A percentile compares a stretch with the other conserved stretches of the same genome.
These are phyloP conservation scores for Trametes pubescens DNA, from an alignment of 1,284 basidiomycete species.

Conservation along the genomic window DNA sequence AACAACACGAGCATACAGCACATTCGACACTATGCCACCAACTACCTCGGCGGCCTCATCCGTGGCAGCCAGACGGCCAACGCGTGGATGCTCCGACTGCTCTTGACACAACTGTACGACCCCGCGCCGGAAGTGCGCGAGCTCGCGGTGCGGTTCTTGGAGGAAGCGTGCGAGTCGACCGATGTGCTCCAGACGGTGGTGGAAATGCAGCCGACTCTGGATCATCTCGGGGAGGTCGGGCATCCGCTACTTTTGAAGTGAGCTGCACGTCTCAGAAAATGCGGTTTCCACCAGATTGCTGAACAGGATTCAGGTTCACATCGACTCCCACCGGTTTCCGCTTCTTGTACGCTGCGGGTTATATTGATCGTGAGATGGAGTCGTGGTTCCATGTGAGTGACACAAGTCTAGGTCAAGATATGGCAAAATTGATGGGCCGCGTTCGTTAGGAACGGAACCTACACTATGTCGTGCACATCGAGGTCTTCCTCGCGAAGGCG, in stretches of 20 bases:
- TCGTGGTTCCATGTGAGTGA: slow-evolving; percentile 90
- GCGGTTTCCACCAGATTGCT: neutral
- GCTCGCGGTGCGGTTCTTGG: slow-evolving; percentile 87
- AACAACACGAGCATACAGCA: slow-evolving; percentile 55
- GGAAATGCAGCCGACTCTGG: slow-evolving; percentile 92
- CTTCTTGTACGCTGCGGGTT: slow-evolving; percentile 91
- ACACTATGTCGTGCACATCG: slow-evolving; percentile 87
- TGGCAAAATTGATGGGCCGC: neutral
- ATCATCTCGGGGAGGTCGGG: slow-evolving; percentile 94
- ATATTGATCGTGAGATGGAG: slow-evolving; percentile 95
- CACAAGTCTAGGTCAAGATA: slow-evolving; percentile 13
- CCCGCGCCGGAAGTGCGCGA: slow-evolving; percentile 90
- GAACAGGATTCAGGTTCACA: slow-evolving; percentile 76
- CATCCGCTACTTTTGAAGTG: slow-evolving; percentile 89
- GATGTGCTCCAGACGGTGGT: slow-evolving; percentile 91
- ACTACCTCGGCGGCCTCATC: slow-evolving; percentile 85
- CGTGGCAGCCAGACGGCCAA: slow-evolving; percentile 68
- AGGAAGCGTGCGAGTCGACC: slow-evolving; percentile 88
- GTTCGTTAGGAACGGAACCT: slow-evolving; percentile 79
- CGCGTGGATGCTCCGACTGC: slow-evolving; percentile 87
- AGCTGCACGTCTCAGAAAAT: slow-evolving; percentile 36
- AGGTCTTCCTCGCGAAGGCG: slow-evolving; percentile 83
- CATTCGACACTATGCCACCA: slow-evolving; percentile 89
- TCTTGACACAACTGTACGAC: slow-evolving; percentile 97
- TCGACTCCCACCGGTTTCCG: slow-evolving; percentile 93